Percentiles rank a stretch among this genome's conserved stretches.
Evolutionary conservation across 257 asterid genomes (phyloP).

Genomic region (Linderniella brevidens): DNA sequence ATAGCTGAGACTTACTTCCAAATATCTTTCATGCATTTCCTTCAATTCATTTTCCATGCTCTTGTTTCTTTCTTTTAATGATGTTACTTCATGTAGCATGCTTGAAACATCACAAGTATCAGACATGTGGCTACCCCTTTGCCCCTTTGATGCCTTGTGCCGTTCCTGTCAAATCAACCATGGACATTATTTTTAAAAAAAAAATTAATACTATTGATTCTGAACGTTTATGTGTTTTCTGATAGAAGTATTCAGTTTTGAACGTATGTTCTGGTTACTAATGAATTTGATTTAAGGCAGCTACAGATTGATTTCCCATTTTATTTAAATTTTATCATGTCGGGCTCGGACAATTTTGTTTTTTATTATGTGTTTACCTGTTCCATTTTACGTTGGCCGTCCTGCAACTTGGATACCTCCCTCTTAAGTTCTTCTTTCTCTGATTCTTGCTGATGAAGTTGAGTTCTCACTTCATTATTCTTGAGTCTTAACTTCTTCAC

Average conservation of each 20-base stretch:
- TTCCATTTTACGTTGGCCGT: constrained; percentile 21
- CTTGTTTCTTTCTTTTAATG: constrained; percentile 52
- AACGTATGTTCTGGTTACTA: too few species aligned
- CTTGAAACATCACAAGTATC: constrained; percentile 24
- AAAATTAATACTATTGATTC: too few species aligned
- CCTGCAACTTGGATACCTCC: constrained; percentile 35
- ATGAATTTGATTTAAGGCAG: too few species aligned
- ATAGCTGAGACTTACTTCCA: constrained; percentile 88
- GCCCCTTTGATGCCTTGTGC: constrained; percentile 13
- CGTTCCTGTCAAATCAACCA: not conserved
- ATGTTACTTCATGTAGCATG: constrained; percentile 36
- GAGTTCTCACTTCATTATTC: constrained; percentile 34
- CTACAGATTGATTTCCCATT: too few species aligned
- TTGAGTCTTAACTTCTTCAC: constrained; percentile 36
- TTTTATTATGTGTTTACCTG: constrained; percentile 28
- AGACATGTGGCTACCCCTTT: constrained; percentile 18
- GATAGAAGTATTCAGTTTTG: too few species aligned
- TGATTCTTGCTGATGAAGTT: constrained; percentile 23
- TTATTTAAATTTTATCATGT: not conserved
- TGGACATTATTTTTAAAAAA: too few species aligned
- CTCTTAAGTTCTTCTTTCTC: constrained; percentile 55
- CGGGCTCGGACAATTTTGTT: not conserved
- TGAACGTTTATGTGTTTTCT: too few species aligned
- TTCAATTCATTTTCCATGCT: constrained; percentile 60
- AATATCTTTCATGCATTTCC: constrained; percentile 81